A percentile compares a stretch with the other conserved stretches of the same genome.
These are phyloP conservation scores for Bombardia bombarda DNA, from an alignment of 495 filamentous ascomycete genomes.

Conservation along the genomic window DNA sequence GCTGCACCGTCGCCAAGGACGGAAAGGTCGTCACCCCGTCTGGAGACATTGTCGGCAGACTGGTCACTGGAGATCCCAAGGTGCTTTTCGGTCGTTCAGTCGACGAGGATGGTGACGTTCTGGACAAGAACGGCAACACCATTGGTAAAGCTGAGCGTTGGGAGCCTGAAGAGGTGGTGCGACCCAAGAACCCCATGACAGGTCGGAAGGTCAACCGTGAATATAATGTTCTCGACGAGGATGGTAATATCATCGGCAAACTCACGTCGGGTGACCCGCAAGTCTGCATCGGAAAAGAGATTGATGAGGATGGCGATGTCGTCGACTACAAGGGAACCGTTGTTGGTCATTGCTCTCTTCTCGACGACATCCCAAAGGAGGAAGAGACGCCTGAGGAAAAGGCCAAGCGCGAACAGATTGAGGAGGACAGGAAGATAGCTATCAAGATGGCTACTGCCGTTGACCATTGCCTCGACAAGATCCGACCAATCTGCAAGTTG, in stretches of 20 bases:
- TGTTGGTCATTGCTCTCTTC: constrained; percentile 70
- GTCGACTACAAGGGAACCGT: constrained; percentile 74
- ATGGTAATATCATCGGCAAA: constrained; percentile 74
- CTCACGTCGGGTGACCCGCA: constrained; percentile 66
- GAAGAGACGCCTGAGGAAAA: constrained; percentile 43
- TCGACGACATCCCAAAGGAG: constrained; percentile 61
- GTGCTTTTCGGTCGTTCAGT: constrained; percentile 65
- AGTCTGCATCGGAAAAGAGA: constrained; percentile 64
- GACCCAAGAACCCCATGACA: constrained; percentile 50
- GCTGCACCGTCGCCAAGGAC: constrained; percentile 64
- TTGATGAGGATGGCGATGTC: constrained; percentile 82
- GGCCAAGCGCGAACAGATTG: constrained; percentile 45
- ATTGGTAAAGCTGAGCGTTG: constrained; percentile 77
- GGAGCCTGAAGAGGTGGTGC: constrained; percentile 68
- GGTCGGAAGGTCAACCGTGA: constrained; percentile 74
- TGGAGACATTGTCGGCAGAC: constrained; percentile 64
- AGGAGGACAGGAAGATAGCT: constrained; percentile 67
- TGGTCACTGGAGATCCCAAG: constrained; percentile 65
- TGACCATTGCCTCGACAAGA: constrained; percentile 68
- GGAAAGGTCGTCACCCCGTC: constrained; percentile 56
- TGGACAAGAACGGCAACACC: constrained; percentile 74
- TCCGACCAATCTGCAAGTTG: constrained; percentile 80
- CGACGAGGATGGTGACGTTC: constrained; percentile 76
- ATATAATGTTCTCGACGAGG: constrained; percentile 72
- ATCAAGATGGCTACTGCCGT: constrained; percentile 69